A percentile compares a stretch with the other conserved stretches of the same genome.
phyloP scores from a whole-genome alignment of 2,329 filamentous ascomycete species.

The Orbilia blumenaviensis region DNA sequence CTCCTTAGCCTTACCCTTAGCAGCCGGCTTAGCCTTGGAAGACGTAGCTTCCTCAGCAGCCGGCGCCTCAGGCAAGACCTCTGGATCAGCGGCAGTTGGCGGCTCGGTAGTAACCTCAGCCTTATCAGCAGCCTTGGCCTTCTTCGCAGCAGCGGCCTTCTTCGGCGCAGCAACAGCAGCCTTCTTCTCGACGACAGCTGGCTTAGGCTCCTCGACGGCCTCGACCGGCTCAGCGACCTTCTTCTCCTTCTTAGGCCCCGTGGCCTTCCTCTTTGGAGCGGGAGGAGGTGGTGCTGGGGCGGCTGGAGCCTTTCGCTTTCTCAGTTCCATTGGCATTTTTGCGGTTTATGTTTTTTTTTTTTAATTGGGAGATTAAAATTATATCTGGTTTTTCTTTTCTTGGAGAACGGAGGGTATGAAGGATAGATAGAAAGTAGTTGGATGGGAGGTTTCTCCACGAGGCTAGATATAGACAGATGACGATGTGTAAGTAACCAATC shows the following conservation, averaged over 20 bases:
- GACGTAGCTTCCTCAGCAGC: slow-evolving; percentile 26
- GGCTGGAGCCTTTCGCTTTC: slow-evolving; percentile 70
- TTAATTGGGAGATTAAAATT: background rate
- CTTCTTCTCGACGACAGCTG: slow-evolving; percentile 52
- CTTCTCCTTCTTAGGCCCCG: slow-evolving; percentile 55
- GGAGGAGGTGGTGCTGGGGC: slow-evolving; percentile 64
- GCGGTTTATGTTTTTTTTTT: background rate
- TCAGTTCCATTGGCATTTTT: slow-evolving; percentile 68
- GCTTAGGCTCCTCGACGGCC: slow-evolving; percentile 30
- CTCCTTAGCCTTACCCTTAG: slow-evolving; percentile 46
- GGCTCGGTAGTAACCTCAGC: slow-evolving; percentile 47
- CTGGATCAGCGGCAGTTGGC: slow-evolving; percentile 37
- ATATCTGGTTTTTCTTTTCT: too few relatives aligned
- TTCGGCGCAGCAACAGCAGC: slow-evolving; percentile 15
- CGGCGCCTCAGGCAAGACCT: slow-evolving; percentile 46
- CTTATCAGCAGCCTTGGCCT: slow-evolving; percentile 43
- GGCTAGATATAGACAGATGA: slow-evolving; percentile 8
- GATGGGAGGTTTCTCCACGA: too few relatives aligned
- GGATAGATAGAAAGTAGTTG: too few relatives aligned
- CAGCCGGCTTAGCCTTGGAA: slow-evolving; percentile 41
- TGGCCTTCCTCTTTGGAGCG: slow-evolving; percentile 64
- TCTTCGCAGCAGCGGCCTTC: slow-evolving; percentile 43
- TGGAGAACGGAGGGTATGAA: too few relatives aligned
- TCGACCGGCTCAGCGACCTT: slow-evolving; percentile 51
- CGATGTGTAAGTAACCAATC: slow-evolving; percentile 3